Conservation (phyloP, 2,329 filamentous ascomycete species). For the Rutstroemia sp. region DNA sequence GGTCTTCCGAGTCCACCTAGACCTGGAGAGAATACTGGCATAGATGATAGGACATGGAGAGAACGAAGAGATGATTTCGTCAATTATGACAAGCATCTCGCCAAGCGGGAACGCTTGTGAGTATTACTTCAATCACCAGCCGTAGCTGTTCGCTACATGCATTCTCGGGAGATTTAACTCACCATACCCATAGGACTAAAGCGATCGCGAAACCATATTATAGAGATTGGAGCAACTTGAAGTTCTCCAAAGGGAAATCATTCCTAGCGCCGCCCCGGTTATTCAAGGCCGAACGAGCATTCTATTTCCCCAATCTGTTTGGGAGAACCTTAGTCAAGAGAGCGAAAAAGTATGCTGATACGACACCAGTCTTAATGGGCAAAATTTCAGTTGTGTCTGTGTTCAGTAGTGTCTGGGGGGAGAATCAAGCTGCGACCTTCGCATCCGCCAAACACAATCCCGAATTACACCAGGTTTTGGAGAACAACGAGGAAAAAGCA, state of each 20-base stretch:
- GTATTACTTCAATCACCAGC: background rate
- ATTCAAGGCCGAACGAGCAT: slow-evolving; percentile 72
- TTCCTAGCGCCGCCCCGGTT: slow-evolving; percentile 80
- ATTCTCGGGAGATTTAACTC: background rate
- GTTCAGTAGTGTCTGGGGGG: slow-evolving; percentile 80
- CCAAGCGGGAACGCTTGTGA: slow-evolving; percentile 68
- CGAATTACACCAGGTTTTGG: slow-evolving; percentile 56
- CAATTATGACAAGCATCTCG: slow-evolving; percentile 77
- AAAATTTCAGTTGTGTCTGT: slow-evolving; percentile 73
- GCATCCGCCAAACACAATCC: slow-evolving; percentile 58
- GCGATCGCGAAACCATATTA: slow-evolving; percentile 86
- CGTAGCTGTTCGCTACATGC: no score
- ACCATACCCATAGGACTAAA: slow-evolving; percentile 46
- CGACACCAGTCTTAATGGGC: slow-evolving; percentile 66
- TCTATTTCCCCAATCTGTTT: slow-evolving; percentile 90
- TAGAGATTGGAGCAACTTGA: slow-evolving; percentile 86
- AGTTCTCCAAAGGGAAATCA: slow-evolving; percentile 79
- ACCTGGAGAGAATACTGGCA: slow-evolving; percentile 73
- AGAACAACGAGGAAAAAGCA: slow-evolving; percentile 43
- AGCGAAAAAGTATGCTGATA: slow-evolving; percentile 46
- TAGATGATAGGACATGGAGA: slow-evolving; percentile 58
- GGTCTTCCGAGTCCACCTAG: slow-evolving; percentile 69
- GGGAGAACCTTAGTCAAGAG: slow-evolving; percentile 66
- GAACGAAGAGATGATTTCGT: slow-evolving; percentile 74
- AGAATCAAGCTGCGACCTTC: slow-evolving; percentile 71